These are phyloP conservation scores for Boletus vermiculosoides DNA, from an alignment of 768 basidiomycete species.

Conservation along the genomic window DNA sequence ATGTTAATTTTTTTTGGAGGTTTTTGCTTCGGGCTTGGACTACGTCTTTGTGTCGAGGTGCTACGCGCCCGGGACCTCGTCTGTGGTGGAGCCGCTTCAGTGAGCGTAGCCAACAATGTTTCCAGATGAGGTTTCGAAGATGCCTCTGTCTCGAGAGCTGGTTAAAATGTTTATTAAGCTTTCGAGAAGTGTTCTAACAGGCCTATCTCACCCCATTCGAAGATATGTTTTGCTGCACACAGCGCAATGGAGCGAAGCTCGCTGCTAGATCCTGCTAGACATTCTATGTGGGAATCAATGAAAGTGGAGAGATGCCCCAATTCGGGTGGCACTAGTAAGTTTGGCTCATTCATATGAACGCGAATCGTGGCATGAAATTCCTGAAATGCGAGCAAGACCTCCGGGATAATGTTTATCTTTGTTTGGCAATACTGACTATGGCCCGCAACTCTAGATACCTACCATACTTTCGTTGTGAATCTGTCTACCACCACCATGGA, in stretches of 20 bases:
- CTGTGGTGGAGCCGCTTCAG: slow-evolving; percentile 65
- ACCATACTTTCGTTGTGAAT: neutral
- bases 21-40: slow-evolving; percentile 39
- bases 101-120: slow-evolving; percentile 64
- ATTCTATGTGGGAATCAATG: slow-evolving; percentile 53
- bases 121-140: slow-evolving; percentile 62
- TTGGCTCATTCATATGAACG: slow-evolving; percentile 20
- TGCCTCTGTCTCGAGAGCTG: slow-evolving; percentile 69
- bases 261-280: slow-evolving; percentile 51
- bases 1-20: slow-evolving; percentile 36
- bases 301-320: slow-evolving; percentile 52
- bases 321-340: slow-evolving; percentile 35
- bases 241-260: slow-evolving; percentile 59
- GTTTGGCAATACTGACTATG: slow-evolving; percentile 12
- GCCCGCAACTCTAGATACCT: no score
- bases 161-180: neutral
- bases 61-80: slow-evolving; percentile 66
- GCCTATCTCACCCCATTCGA: slow-evolving; percentile 62
- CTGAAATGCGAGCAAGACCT: neutral
- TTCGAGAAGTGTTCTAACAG: slow-evolving; percentile 4
- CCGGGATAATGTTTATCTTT: slow-evolving; percentile 16
- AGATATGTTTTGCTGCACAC: slow-evolving; percentile 68
- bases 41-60: slow-evolving; percentile 38
- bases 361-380: neutral
- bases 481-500: slow-evolving; percentile 37